Evolutionary conservation across 2,329 filamentous ascomycete genomes (phyloP), one percentile per base, ranked within the genome.

Genomic region (Trichophyton equinum): DNA sequence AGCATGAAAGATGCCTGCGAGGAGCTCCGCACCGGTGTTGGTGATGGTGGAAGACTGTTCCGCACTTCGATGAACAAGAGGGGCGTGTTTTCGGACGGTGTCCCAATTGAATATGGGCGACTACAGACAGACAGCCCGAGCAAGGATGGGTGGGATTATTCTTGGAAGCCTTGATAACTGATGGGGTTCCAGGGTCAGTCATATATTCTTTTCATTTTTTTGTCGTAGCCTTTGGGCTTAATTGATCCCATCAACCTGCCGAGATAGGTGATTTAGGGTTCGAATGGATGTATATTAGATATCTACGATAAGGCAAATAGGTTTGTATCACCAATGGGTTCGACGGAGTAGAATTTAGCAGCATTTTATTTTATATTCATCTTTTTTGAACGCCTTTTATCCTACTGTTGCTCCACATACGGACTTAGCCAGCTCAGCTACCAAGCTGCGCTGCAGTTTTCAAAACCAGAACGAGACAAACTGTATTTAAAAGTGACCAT

Each of bases 21-120:
- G 78, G 89, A 88, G 73, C 79, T 99, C 66, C 78, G 83, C 0
- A 75, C 81, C 9, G 77, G 75, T 4, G 75, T 72, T 9, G 75
- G 76, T 4, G 79, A 80, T 62, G 78, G 77, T 4, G 76, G 74
- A 13, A 81, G 85, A 62, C 73, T 99, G 70, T 99, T 91, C 77
- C 80, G 91, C 7, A 85, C 90, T 64, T 89, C 91, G 1, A 90
- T 96, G 86, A 85, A 88, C 75, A 97, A 96, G 84, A 88, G 87
- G 75, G 89, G 88, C 5, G 79, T 95, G 18, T 96, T 87, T 42
- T 78, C 81, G 57, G 80, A 85, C 58, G 84, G 85, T 62, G 81
- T 96, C 61, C 94, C 94, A 13, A 91, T 97, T 69, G 94, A 99
- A 80, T 96, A 96, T 79, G 88, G 71, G 18, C 71, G 75, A 56